Evolutionary conservation across 176 grass and related monocot genomes (phyloP).

Genomic region (Dactylis glomerata): DNA sequence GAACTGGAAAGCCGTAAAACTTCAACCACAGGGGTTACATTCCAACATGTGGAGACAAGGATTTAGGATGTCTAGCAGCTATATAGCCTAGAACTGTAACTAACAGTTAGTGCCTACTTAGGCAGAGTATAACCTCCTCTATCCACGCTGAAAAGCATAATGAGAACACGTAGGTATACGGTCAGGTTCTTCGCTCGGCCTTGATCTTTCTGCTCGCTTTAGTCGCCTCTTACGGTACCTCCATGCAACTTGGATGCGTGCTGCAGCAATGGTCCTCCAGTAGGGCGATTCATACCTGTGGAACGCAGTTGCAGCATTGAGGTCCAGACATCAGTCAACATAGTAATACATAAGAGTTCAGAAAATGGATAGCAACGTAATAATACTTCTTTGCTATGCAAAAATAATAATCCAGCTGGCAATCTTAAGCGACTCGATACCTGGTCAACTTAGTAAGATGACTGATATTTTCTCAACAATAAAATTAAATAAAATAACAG

Average conservation of each 20-base stretch:
- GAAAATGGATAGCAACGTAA: not conserved
- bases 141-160: conserved; percentile 9
- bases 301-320: not conserved
- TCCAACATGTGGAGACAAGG: not conserved
- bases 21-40: not conserved
- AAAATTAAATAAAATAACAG: not conserved
- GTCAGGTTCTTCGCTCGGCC: conserved; percentile 34
- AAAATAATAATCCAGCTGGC: not conserved
- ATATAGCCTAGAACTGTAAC: not conserved
- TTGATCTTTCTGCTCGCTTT: conserved; percentile 45
- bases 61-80: not conserved
- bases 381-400: not conserved
- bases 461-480: not conserved
- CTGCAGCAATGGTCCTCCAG: conserved; percentile 81
- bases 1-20: not conserved
- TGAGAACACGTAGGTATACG: not conserved
- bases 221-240: conserved; percentile 74
- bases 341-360: not conserved
- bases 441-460: not conserved
- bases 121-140: not conserved
- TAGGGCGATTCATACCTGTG: conserved; percentile 92
- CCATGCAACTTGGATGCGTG: conserved; percentile 85
- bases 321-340: not conserved
- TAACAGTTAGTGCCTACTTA: not conserved
- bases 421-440: not conserved